Conservation (phyloP, 305 asterid species). For the Salvia sclarea region DNA sequence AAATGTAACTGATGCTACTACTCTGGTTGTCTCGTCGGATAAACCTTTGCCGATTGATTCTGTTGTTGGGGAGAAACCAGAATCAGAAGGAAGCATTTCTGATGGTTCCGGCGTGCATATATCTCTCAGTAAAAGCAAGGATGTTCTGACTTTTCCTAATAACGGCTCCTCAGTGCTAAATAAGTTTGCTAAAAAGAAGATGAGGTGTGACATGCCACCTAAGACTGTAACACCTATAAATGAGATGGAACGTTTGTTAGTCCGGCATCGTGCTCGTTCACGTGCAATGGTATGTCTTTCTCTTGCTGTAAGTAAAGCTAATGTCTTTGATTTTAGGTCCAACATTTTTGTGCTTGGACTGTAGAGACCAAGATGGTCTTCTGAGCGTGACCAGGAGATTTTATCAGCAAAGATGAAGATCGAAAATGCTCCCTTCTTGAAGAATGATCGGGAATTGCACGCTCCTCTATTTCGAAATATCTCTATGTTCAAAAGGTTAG, state of each 20-base stretch:
- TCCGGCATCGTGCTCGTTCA: constrained; percentile 71
- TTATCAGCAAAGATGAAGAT: constrained; percentile 62
- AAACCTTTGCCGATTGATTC: constrained; percentile 36
- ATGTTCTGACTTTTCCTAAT: constrained; percentile 15
- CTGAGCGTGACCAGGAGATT: constrained; percentile 75
- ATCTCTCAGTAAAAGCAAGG: constrained; percentile 17
- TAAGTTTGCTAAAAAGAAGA: constrained; percentile 55
- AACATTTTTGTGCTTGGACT: constrained; percentile 28
- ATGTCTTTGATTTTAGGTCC: constrained; percentile 12
- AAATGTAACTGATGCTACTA: constrained; percentile 10
- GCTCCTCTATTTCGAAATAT: constrained; percentile 76
- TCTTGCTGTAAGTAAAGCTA: constrained; percentile 15
- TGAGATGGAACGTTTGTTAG: constrained; percentile 71
- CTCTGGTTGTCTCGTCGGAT: constrained; percentile 23
- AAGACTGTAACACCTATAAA: constrained; percentile 55
- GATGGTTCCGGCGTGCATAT: constrained; percentile 17
- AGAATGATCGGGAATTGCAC: constrained; percentile 57
- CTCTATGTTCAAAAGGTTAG: constrained; percentile 82
- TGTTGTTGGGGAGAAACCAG: constrained; percentile 13
- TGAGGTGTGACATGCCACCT: constrained; percentile 88
- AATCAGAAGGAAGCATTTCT: constrained; percentile 26
- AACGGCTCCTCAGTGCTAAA: constrained; percentile 34
- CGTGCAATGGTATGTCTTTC: constrained; percentile 74
- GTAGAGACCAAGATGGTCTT: constrained; percentile 90
- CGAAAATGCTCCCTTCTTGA: constrained; percentile 57